Base-by-base conservation (phyloP, 2,329 filamentous ascomycete species). In the Nigrospora oryzae region DNA sequence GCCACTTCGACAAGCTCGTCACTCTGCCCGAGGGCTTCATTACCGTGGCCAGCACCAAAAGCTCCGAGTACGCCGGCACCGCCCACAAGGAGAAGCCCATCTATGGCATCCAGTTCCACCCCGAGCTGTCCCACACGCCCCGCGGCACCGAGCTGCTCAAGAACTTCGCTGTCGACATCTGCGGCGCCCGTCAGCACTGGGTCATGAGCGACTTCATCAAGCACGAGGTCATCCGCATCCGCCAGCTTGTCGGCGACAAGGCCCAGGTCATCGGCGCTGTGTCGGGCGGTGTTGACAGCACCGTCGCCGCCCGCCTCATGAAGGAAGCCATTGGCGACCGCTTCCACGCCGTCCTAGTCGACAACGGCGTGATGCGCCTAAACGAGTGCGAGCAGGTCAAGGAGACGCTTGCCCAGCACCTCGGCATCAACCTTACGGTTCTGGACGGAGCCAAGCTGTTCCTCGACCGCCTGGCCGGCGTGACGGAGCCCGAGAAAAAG, bases 341-440 rank as follows among this genome's bases (percentile, higher is more conserved):
- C 14, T 94, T 95, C 70, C 78, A 90, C 54, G 88, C 89, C 14
- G 79, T 94, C 4, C 76, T 95, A 16, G 81, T 96, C 8, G 84
- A 97, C 67, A 95, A 86, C 53, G 89, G 63, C 16, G 73, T 89
- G 43, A 83, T 98, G 76, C 81, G 93, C 35, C 73, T 93, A 30
- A 83, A 95, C 59, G 93, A 97, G 65, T 89, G 84, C 53, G 69
- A 83, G 53, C 73, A 84, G 56, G 93, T 97, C 43, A 83, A 95
- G 65, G 72, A 89, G 64, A 90, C 81, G 0, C 77, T 97, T 3
- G 74, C 75, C 2, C 64, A 89, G 57, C 83, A 93, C 53, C 77
- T 97, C 1, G 87, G 87, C 2, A 94, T 97, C 64, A 93, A 95
- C 64, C 73, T 97, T 3, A 95, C 87, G 0, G 84, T 97, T 28